Evolutionary conservation across 257 asterid genomes (phyloP), one percentile per base, ranked within the genome.

Genomic region (Lycium ferocissimum): DNA sequence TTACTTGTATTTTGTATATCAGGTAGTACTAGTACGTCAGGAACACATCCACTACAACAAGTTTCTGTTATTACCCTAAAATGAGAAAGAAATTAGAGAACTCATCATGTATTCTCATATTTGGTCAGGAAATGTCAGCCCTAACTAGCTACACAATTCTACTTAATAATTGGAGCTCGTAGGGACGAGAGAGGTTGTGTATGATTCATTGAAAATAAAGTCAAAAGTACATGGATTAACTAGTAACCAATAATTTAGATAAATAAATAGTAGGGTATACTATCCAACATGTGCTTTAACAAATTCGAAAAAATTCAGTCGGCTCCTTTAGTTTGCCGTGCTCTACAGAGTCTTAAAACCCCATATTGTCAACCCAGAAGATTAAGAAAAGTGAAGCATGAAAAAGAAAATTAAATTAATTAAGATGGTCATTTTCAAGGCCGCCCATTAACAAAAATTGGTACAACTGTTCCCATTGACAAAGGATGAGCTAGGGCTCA

Each of bases 391-490:
- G 49, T 40, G 20, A 6, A 38, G 15, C 6, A 7, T 35, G 2
- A 75, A 49, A 75, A 12, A 20, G 12, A 11, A 12, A 51, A 49
- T 49, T 26, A 75, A 75, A 49, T 8, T 49, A 75, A 78, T 53
- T 40, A 53, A 78, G 82, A 26, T 78, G 33, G 82, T 78, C 82
- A 53, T 20, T 78, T 78, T 78, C 65, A 76, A 26, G 63, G 65
- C 47, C 33, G 82, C 59, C 82, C 82, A 51, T 53, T 53, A 53
- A 54, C 65, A 53, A 51, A 76, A 26, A 78, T 78, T 78, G 65
- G 65, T 53, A 78, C 82, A 78, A 78, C 82, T 53, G 82, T 78
- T 38, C 82, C 82, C 62, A 53, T 78, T 78, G 82, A 78, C 82
- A 78, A 78, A 75, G 18, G 79, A 70, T 17, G 54, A 75, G 22